phyloP scores from a whole-genome alignment of 2,329 filamentous ascomycete genomes.

The Tetracladium maxilliforme region DNA sequence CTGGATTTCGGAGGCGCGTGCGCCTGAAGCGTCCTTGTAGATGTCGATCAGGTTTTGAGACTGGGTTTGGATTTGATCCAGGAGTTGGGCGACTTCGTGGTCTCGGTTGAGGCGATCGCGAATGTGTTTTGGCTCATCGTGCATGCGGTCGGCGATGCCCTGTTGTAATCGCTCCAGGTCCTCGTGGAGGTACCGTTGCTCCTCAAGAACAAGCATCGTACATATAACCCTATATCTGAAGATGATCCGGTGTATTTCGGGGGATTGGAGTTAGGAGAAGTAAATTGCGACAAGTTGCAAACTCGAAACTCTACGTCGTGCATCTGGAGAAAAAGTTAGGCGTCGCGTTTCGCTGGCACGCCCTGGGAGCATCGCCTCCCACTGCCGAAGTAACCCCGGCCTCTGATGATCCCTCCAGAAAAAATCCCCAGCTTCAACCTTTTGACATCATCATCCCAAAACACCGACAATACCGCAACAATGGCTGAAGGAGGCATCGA shows the following conservation, averaged over 20 bases:
- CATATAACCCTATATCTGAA: too few species aligned
- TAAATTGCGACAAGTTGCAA: too few species aligned
- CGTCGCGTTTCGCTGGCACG: too few species aligned
- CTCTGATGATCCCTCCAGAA: slow-evolving; percentile 2
- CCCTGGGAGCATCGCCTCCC: too few species aligned
- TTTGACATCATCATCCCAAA: slow-evolving; percentile 1
- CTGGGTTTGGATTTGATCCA: slow-evolving; percentile 77
- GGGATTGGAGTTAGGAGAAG: too few species aligned
- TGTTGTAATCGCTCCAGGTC: slow-evolving; percentile 93
- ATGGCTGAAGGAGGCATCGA: slow-evolving; percentile 86
- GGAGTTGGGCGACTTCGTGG: slow-evolving; percentile 78
- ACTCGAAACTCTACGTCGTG: too few species aligned
- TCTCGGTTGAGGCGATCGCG: slow-evolving; percentile 81
- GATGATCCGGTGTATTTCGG: too few species aligned
- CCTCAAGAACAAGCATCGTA: too few species aligned
- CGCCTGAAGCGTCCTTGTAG: slow-evolving; percentile 65
- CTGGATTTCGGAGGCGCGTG: slow-evolving; percentile 67
- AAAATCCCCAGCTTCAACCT: slow-evolving; percentile 1
- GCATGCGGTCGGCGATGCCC: slow-evolving; percentile 76
- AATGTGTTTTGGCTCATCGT: slow-evolving; percentile 80
- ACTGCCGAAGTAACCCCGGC: too few species aligned
- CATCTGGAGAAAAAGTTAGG: too few species aligned
- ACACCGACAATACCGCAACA: slow-evolving; percentile 8
- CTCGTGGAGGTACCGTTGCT: slow-evolving; percentile 88
- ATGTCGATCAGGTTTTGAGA: slow-evolving; percentile 68